Evolutionary conservation across 148 eudicot species (phyloP).

Genomic region (Amaranthus palmeri): DNA sequence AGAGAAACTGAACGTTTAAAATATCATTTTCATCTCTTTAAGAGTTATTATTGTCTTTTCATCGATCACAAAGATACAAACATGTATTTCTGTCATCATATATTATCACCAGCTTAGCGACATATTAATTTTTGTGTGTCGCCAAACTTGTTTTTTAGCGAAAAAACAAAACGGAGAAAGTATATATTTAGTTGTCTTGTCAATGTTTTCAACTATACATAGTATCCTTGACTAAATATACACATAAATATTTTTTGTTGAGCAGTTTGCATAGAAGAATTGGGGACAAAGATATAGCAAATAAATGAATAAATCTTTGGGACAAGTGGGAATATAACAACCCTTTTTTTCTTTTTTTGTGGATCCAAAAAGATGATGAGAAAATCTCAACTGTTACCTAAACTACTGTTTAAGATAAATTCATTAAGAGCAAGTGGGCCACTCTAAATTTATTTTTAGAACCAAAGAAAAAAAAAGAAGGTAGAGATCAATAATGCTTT

Average conservation of each 20-base stretch:
- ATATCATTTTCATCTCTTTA: too few relatives aligned
- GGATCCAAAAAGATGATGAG: constrained; percentile 27
- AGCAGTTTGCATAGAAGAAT: neutral
- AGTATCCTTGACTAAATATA: neutral
- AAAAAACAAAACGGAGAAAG: too few relatives aligned
- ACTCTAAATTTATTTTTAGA: constrained; percentile 3
- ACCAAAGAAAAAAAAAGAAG: neutral
- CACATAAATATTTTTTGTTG: neutral
- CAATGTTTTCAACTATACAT: neutral
- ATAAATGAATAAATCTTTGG: constrained; percentile 23
- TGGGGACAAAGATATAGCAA: constrained; percentile 27
- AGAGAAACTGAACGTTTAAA: too few relatives aligned
- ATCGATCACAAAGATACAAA: too few relatives aligned
- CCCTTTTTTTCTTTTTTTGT: constrained; percentile 14
- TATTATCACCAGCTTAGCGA: too few relatives aligned
- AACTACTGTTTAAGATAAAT: constrained; percentile 24
- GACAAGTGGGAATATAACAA: constrained; percentile 16
- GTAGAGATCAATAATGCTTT: neutral
- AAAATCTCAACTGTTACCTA: constrained; percentile 32
- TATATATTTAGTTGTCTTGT: too few relatives aligned
- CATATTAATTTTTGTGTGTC: too few relatives aligned
- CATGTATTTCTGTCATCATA: too few relatives aligned
- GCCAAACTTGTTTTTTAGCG: too few relatives aligned
- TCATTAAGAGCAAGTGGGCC: constrained; percentile 17
- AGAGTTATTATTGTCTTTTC: too few relatives aligned